Percentiles rank a stretch among this genome's conserved stretches.
Conservation (phyloP, 768 basidiomycete species). For the Leccinum obscurum region DNA sequence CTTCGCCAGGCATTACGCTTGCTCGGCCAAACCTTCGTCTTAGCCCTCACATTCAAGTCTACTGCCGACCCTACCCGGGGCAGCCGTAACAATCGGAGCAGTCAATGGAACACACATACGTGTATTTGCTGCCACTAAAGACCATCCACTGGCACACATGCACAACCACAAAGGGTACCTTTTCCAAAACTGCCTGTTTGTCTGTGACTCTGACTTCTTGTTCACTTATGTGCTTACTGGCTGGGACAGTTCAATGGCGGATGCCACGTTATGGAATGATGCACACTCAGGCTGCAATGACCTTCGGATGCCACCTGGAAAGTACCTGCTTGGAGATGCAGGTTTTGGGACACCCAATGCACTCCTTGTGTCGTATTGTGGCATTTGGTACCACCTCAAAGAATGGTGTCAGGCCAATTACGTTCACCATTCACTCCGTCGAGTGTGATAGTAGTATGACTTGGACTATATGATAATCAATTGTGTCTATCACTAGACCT, state of each 20-base stretch:
- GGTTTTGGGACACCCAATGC: not conserved
- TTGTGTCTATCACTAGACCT: too few relatives aligned
- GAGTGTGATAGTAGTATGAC: too few relatives aligned
- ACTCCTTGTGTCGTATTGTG: constrained; percentile 38
- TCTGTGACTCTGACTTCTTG: constrained; percentile 32
- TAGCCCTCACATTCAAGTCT: too few relatives aligned
- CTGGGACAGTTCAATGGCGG: constrained; percentile 41
- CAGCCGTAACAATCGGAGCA: too few relatives aligned
- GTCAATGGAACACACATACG: constrained; percentile 2
- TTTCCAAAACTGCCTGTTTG: constrained; percentile 40
- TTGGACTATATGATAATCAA: too few relatives aligned
- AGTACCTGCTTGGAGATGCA: constrained; percentile 31
- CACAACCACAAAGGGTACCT: constrained; percentile 28
- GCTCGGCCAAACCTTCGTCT: too few relatives aligned
- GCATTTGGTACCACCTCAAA: constrained; percentile 38
- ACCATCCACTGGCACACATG: not conserved
- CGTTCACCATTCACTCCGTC: too few relatives aligned
- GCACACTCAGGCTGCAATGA: constrained; percentile 26
- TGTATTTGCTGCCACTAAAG: not conserved
- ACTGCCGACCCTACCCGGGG: too few relatives aligned
- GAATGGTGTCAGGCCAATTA: constrained; percentile 28
- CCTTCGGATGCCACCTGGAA: constrained; percentile 33
- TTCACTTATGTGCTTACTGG: constrained; percentile 41
- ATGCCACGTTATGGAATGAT: constrained; percentile 31
- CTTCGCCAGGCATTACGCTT: too few relatives aligned